Conservation (phyloP, 345 rosid genomes). For the Corymbia maculata region DNA sequence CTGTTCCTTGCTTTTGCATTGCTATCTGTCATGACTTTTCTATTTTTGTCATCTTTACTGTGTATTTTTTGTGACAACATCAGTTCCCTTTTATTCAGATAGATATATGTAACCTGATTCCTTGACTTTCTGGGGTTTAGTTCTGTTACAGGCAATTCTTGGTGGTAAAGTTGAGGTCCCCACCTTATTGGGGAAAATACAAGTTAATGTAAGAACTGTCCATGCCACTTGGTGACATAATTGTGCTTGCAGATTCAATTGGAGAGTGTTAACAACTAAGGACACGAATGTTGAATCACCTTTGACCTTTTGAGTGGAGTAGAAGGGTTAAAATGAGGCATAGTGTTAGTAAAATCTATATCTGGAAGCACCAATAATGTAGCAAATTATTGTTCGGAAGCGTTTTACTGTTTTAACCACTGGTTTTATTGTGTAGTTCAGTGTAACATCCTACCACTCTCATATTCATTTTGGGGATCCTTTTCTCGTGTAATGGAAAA, state of each 20-base stretch:
- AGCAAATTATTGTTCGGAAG: background rate
- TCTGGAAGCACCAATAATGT: background rate
- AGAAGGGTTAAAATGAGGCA: background rate
- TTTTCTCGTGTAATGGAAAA: background rate
- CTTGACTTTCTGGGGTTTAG: background rate
- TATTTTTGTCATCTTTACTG: background rate
- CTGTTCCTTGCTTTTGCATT: background rate
- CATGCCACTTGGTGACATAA: background rate
- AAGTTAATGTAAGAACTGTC: conserved; percentile 42
- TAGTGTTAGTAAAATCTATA: background rate
- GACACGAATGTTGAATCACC: background rate
- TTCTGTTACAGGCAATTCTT: conserved; percentile 65
- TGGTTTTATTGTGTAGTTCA: background rate
- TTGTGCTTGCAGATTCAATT: background rate
- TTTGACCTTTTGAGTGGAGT: background rate
- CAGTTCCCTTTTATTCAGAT: background rate
- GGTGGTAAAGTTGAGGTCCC: conserved; percentile 81
- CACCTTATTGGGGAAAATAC: conserved; percentile 52
- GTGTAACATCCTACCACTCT: background rate
- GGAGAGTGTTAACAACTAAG: background rate
- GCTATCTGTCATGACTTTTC: background rate
- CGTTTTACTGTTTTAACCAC: background rate
- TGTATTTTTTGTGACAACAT: background rate
- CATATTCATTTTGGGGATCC: background rate
- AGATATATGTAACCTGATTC: background rate